A percentile compares a stretch with the other conserved stretches of the same genome.
These are phyloP conservation scores for Alternaria postmessia DNA, from an alignment of 2,329 filamentous ascomycete species.

Conservation along the genomic window DNA sequence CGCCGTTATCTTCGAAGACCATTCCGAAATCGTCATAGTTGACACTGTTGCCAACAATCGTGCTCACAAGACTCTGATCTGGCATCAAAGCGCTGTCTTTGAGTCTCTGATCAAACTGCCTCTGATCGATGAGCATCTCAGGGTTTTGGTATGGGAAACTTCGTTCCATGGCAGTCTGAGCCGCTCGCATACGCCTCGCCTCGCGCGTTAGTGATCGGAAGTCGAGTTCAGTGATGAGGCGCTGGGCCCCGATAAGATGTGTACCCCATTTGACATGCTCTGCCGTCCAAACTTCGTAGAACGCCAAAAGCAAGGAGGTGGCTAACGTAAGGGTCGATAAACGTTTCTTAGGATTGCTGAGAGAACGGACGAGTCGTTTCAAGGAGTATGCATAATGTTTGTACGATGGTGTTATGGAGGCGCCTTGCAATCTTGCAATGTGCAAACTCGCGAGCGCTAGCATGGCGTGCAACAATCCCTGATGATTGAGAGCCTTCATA, in stretches of 20 bases:
- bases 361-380: constrained; percentile 77
- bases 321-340: constrained; percentile 84
- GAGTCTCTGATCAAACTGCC: constrained; percentile 37
- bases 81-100: constrained; percentile 57
- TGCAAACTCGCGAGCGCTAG: constrained; percentile 87
- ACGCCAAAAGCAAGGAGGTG: constrained; percentile 83
- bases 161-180: constrained; percentile 53
- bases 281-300: constrained; percentile 93
- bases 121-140: constrained; percentile 42
- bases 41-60: constrained; percentile 64
- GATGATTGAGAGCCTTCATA: constrained; percentile 80
- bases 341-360: constrained; percentile 74
- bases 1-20: constrained; percentile 51
- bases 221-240: constrained; percentile 83
- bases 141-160: constrained; percentile 43
- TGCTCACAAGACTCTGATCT: constrained; percentile 63
- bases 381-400: constrained; percentile 92
- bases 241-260: constrained; percentile 83
- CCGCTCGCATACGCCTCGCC: constrained; percentile 70
- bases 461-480: constrained; percentile 89
- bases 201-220: constrained; percentile 75
- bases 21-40: constrained; percentile 66
- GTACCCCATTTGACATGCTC: constrained; percentile 97
- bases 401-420: constrained; percentile 79
- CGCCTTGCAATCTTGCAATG: constrained; percentile 80